phyloP scores from a whole-genome alignment of 345 rosid species.

The Linum lewisii region DNA sequence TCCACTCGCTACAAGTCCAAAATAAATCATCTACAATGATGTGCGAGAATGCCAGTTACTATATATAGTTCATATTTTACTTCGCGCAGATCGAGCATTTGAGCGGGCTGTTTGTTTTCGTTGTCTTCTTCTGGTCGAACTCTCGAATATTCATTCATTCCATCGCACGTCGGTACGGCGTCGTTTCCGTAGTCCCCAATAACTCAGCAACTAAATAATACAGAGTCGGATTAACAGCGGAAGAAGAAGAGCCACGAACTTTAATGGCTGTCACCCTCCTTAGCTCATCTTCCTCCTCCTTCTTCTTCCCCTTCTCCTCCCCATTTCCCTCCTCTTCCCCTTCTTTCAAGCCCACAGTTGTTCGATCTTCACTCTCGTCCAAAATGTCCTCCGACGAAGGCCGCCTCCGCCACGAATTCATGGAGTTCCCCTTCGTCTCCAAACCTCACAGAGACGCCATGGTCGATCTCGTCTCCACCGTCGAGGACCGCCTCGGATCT shows the following conservation, averaged over 20 bases:
- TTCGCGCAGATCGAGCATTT: no score
- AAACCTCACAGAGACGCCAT: conserved; percentile 42
- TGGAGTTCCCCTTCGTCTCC: conserved; percentile 57
- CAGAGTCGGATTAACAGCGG: neutral
- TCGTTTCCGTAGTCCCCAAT: no score
- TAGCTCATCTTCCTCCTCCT: conserved; percentile 20
- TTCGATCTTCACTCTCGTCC: conserved; percentile 10
- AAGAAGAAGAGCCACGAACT: neutral
- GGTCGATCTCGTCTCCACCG: conserved; percentile 53
- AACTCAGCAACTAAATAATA: neutral
- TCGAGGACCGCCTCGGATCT: conserved; percentile 48
- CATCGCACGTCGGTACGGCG: no score
- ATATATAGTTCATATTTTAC: no score
- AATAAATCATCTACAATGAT: no score
- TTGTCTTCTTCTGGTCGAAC: no score
- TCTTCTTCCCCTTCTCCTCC: conserved; percentile 15
- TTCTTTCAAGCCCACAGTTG: conserved; percentile 8
- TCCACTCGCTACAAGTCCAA: no score
- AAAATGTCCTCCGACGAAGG: conserved; percentile 29
- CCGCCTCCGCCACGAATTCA: conserved; percentile 32
- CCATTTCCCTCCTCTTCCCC: conserved; percentile 9
- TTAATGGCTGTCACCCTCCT: conserved; percentile 37
- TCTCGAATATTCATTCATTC: no score
- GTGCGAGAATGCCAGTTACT: no score
- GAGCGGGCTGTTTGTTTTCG: no score